These are phyloP conservation scores for Boeremia exigua DNA, from an alignment of 2,329 filamentous ascomycete species.

Conservation along the genomic window DNA sequence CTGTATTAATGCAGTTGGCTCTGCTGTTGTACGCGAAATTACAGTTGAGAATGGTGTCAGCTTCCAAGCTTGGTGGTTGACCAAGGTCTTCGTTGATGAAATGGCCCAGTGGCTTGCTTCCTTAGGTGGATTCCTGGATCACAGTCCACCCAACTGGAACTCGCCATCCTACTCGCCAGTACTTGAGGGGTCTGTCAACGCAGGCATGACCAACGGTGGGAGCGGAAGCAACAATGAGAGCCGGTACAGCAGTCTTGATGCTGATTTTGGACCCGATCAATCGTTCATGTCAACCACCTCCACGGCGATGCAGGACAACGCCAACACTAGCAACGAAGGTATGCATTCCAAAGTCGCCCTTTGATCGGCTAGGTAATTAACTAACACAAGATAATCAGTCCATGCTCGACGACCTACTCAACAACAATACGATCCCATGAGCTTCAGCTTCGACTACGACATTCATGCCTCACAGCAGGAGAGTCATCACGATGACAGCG, in stretches of 20 bases:
- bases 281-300: slow-evolving; percentile 42
- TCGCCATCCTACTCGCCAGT: slow-evolving; percentile 37
- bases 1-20: slow-evolving; percentile 77
- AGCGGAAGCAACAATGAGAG: slow-evolving; percentile 48
- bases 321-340: slow-evolving; percentile 38
- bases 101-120: slow-evolving; percentile 91
- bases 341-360: slow-evolving; percentile 23
- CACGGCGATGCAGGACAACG: slow-evolving; percentile 31
- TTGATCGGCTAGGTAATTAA: slow-evolving; percentile 35
- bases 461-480: slow-evolving; percentile 42
- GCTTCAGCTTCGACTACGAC: slow-evolving; percentile 43
- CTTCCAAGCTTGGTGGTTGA: slow-evolving; percentile 93
- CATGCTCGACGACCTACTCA: slow-evolving; percentile 42
- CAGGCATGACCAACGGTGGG: slow-evolving; percentile 40
- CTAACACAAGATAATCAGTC: slow-evolving; percentile 46
- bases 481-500: slow-evolving; percentile 43
- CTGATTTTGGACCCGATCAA: slow-evolving; percentile 44
- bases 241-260: slow-evolving; percentile 47
- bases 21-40: slow-evolving; percentile 79
- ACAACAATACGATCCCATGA: slow-evolving; percentile 41
- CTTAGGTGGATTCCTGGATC: slow-evolving; percentile 83
- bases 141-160: slow-evolving; percentile 44
- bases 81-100: slow-evolving; percentile 94
- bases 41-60: slow-evolving; percentile 79
- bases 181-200: slow-evolving; percentile 38